Evolutionary conservation across 306 rosid species (phyloP).

Genomic region (Lathyrus aphaca): DNA sequence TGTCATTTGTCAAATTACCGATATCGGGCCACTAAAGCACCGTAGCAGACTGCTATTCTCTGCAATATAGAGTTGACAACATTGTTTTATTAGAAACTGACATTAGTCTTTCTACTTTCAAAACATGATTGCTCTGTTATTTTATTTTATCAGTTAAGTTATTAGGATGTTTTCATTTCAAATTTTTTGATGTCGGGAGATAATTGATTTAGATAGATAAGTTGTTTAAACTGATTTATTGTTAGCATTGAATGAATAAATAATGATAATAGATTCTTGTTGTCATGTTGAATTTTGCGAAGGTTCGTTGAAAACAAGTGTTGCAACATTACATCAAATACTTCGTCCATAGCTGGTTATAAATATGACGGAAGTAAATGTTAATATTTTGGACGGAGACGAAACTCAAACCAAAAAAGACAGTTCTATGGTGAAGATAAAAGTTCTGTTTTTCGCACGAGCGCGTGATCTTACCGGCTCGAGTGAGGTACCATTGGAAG

Average conservation of each 20-base stretch:
- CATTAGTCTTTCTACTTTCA: neutral
- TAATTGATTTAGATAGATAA: constrained; percentile 2
- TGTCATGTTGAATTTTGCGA: neutral
- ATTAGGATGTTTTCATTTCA: neutral
- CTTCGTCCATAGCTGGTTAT: neutral
- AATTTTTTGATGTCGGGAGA: neutral
- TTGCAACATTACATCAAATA: neutral
- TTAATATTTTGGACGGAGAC: constrained; percentile 30
- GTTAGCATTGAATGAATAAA: neutral
- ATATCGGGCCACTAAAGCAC: too few species aligned
- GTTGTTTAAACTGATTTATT: neutral
- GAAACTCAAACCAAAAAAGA: constrained; percentile 13
- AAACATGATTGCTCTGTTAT: neutral
- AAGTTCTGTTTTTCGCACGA: constrained; percentile 82
- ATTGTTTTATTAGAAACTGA: neutral
- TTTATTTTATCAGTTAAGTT: neutral
- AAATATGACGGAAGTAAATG: constrained; percentile 38
- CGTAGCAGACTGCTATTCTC: neutral
- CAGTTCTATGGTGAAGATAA: constrained; percentile 53
- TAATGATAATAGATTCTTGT: neutral
- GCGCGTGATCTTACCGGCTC: constrained; percentile 82
- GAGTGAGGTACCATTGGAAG: constrained; percentile 66
- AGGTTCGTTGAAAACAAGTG: constrained; percentile 1
- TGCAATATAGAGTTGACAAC: neutral
- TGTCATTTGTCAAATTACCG: neutral